Conservation (phyloP, 1,284 basidiomycete genomes). For the Thelephora terrestris region DNA sequence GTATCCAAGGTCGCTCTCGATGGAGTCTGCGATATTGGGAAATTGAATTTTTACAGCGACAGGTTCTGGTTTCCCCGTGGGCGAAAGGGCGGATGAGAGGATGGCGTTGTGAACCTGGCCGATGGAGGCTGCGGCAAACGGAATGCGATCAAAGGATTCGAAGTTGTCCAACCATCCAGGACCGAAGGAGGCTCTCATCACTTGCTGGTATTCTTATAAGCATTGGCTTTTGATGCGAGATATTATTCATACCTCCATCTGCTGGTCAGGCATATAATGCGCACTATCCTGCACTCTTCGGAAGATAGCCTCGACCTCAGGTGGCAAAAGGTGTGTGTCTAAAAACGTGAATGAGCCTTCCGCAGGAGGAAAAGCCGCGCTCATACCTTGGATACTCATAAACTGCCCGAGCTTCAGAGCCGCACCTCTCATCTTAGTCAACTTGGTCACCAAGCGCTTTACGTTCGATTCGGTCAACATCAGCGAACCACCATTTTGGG, state of each 20-base stretch:
- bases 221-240: conserved; percentile 1
- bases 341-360: background rate
- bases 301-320: conserved; percentile 84
- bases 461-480: conserved; percentile 90
- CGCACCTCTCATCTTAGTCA: conserved; percentile 92
- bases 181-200: conserved; percentile 70
- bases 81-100: conserved; percentile 39
- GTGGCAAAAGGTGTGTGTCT: conserved; percentile 85
- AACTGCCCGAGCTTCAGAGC: conserved; percentile 97
- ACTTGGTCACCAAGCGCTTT: conserved; percentile 81
- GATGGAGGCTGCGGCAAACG: conserved; percentile 95
- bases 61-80: conserved; percentile 40
- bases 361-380: background rate
- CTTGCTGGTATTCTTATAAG: conserved; percentile 41
- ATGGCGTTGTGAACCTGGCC: conserved; percentile 89
- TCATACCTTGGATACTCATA: conserved; percentile 88
- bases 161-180: conserved; percentile 70
- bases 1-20: conserved; percentile 83
- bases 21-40: conserved; percentile 82
- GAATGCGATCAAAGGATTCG: conserved; percentile 70
- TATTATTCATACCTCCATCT: conserved; percentile 68
- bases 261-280: conserved; percentile 98
- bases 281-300: conserved; percentile 90
- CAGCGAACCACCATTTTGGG: conserved; percentile 32
- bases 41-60: conserved; percentile 97